phyloP scores from a whole-genome alignment of 192 early-diverging fungal genomes.

The Umbelopsis vinacea region DNA sequence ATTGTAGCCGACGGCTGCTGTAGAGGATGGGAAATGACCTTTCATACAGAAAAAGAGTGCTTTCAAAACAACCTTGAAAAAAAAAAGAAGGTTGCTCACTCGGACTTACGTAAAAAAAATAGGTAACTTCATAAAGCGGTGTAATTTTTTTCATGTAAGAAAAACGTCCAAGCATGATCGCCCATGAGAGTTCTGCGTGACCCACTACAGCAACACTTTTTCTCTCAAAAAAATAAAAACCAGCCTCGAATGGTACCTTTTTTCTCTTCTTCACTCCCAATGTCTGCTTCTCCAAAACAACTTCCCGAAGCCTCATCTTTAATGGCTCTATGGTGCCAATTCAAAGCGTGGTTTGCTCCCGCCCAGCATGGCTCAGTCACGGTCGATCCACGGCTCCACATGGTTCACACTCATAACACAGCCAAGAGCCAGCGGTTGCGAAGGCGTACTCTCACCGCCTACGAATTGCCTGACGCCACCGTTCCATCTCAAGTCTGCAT shows the following conservation, averaged over 20 bases:
- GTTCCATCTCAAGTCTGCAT: neutral
- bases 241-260: neutral
- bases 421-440: slow-evolving; percentile 1
- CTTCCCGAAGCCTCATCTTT: neutral
- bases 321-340: neutral
- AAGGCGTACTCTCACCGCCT: neutral
- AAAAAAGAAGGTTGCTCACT: no score
- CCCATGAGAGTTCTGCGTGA: slow-evolving; percentile 1
- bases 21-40: no score
- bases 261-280: neutral
- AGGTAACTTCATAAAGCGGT: no score
- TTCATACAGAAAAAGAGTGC: no score
- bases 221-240: slow-evolving; percentile 2
- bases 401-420: neutral
- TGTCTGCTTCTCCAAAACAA: neutral
- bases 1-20: no score
- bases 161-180: neutral
- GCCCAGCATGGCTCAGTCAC: neutral
- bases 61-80: no score
- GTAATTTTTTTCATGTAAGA: neutral
- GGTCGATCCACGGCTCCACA: slow-evolving; percentile 12
- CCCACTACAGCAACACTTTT: neutral
- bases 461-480: neutral
- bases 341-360: slow-evolving; percentile 2
- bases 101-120: no score